Conservation (phyloP, 2,329 filamentous ascomycete species). For the Verruconis gallopava region DNA sequence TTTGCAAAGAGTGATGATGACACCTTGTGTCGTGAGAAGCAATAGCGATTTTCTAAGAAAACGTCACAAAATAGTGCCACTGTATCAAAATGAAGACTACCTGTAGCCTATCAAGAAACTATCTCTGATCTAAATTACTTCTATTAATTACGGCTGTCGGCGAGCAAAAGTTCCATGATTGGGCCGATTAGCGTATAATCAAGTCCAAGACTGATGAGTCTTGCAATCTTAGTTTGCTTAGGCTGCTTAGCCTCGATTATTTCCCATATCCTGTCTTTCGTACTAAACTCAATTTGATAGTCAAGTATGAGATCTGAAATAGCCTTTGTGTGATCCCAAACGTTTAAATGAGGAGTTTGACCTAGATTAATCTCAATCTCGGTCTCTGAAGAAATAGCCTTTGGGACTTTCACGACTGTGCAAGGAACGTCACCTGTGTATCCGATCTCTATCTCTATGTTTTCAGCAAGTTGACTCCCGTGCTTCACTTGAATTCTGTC, state of each 20-base stretch:
- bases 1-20: no score
- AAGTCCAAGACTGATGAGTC: slow-evolving; percentile 19
- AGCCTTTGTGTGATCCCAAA: slow-evolving; percentile 21
- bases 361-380: slow-evolving; percentile 13
- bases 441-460: background rate
- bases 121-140: no score
- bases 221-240: slow-evolving; percentile 19
- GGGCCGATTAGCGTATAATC: slow-evolving; percentile 20
- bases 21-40: no score
- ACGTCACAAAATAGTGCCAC: no score
- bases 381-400: background rate
- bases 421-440: background rate
- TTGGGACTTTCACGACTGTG: background rate
- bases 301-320: slow-evolving; percentile 20
- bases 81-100: no score
- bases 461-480: background rate
- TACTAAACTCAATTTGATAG: slow-evolving; percentile 19
- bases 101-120: no score
- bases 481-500: background rate
- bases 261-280: slow-evolving; percentile 22
- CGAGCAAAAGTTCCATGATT: slow-evolving; percentile 22
- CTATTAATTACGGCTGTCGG: slow-evolving; percentile 19
- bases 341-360: slow-evolving; percentile 20
- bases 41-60: no score
- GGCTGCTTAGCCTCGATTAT: slow-evolving; percentile 18